phyloP scores from a whole-genome alignment of 306 rosid genomes.

The Alnus rubra region DNA sequence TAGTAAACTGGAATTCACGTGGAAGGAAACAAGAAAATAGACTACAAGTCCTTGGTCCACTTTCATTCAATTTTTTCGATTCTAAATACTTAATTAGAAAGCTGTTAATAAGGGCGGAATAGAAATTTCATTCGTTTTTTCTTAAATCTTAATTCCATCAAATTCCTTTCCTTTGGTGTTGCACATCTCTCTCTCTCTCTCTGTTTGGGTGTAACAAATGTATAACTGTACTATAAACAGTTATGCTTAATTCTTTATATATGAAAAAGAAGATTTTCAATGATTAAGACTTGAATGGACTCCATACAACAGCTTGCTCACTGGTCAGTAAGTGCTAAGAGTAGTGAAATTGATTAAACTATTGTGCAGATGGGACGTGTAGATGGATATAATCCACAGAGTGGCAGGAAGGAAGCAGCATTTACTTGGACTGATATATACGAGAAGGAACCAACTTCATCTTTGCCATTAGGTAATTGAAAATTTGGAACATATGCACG shows the following conservation, averaged over 20 bases:
- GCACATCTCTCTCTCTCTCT: background rate
- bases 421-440: slow-evolving; percentile 76
- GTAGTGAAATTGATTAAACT: slow-evolving; percentile 21
- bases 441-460: slow-evolving; percentile 46
- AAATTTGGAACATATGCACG: background rate
- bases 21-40: background rate
- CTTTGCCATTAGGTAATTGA: slow-evolving; percentile 51
- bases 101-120: background rate
- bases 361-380: slow-evolving; percentile 86
- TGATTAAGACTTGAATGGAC: background rate
- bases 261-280: background rate
- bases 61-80: background rate
- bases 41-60: background rate
- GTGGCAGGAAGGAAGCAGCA: slow-evolving; percentile 61
- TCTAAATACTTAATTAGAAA: background rate
- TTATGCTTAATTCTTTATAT: background rate
- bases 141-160: background rate
- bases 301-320: background rate
- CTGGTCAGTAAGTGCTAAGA: slow-evolving; percentile 10
- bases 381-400: slow-evolving; percentile 73
- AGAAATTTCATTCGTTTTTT: background rate
- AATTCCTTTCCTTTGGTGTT: background rate
- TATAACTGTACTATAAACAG: background rate
- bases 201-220: background rate
- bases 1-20: background rate